phyloP scores from a whole-genome alignment of 2,329 filamentous ascomycete species.

The Tolypocladium sp. region DNA sequence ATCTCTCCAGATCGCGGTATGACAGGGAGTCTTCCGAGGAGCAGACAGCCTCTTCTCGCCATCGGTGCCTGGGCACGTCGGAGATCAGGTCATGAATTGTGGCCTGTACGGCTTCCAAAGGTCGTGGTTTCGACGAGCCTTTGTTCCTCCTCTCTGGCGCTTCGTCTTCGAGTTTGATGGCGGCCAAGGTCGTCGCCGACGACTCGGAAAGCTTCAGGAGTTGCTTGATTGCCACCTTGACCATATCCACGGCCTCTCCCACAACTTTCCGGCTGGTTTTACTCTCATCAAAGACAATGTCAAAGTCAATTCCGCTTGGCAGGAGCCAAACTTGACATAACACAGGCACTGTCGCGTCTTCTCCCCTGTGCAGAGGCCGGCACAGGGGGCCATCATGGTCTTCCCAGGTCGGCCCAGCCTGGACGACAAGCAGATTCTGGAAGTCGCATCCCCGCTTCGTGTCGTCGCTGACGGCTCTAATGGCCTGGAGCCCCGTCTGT shows the following conservation, averaged over 20 bases:
- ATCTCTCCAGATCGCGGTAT: neutral
- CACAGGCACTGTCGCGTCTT: neutral
- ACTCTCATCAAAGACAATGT: neutral
- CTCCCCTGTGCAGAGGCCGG: neutral
- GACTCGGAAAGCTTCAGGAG: neutral
- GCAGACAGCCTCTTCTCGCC: neutral
- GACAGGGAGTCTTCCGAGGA: neutral
- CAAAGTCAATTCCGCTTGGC: neutral
- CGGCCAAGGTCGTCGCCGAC: neutral
- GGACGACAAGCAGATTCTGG: constrained; percentile 1
- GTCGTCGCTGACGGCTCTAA: neutral
- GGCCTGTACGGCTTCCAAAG: neutral
- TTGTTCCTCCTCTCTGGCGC: neutral
- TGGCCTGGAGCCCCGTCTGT: constrained; percentile 1
- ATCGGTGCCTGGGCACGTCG: neutral
- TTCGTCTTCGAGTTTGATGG: neutral
- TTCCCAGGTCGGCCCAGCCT: neutral
- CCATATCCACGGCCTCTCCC: neutral
- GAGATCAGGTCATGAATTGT: neutral
- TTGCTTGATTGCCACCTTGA: neutral
- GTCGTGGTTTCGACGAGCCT: neutral
- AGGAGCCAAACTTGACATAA: neutral
- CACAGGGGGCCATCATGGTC: neutral
- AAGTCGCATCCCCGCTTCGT: neutral
- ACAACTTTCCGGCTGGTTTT: neutral